Conservation (phyloP, 2,329 filamentous ascomycete species). For the Penicillium corylophilum region DNA sequence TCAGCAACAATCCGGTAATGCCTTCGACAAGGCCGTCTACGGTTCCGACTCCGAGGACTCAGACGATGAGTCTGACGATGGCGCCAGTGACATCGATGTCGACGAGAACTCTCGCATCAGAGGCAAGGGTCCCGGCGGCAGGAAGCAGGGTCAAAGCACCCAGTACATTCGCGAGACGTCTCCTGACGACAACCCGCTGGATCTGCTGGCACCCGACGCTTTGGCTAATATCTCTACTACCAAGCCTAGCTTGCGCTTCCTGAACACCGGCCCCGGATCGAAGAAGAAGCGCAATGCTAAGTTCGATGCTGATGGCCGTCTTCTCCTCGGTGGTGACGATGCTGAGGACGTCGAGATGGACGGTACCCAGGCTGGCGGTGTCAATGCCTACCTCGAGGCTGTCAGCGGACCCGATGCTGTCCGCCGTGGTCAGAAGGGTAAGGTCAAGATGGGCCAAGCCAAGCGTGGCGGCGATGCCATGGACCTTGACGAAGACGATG, state of each 20-base stretch:
- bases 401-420: slow-evolving; percentile 60
- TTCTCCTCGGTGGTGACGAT: slow-evolving; percentile 41
- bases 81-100: slow-evolving; percentile 48
- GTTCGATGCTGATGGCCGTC: slow-evolving; percentile 46
- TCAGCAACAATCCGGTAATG: slow-evolving; percentile 71
- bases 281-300: slow-evolving; percentile 43
- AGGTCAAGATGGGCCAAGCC: slow-evolving; percentile 58
- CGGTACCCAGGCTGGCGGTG: slow-evolving; percentile 33
- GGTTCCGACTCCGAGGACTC: slow-evolving; percentile 58
- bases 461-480: slow-evolving; percentile 39
- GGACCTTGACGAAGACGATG: slow-evolving; percentile 45
- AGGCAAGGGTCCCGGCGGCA: slow-evolving; percentile 44
- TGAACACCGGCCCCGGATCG: slow-evolving; percentile 39
- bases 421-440: slow-evolving; percentile 58
- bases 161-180: slow-evolving; percentile 82
- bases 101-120: slow-evolving; percentile 36
- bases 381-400: slow-evolving; percentile 63
- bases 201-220: slow-evolving; percentile 84
- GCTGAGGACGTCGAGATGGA: slow-evolving; percentile 38
- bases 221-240: slow-evolving; percentile 92
- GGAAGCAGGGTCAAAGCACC: slow-evolving; percentile 50
- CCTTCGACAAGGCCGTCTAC: slow-evolving; percentile 95
- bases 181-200: slow-evolving; percentile 86
- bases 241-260: slow-evolving; percentile 61
- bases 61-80: slow-evolving; percentile 62